These are phyloP conservation scores for Didymella exigua DNA, from an alignment of 2,329 filamentous ascomycete genomes.

Conservation along the genomic window DNA sequence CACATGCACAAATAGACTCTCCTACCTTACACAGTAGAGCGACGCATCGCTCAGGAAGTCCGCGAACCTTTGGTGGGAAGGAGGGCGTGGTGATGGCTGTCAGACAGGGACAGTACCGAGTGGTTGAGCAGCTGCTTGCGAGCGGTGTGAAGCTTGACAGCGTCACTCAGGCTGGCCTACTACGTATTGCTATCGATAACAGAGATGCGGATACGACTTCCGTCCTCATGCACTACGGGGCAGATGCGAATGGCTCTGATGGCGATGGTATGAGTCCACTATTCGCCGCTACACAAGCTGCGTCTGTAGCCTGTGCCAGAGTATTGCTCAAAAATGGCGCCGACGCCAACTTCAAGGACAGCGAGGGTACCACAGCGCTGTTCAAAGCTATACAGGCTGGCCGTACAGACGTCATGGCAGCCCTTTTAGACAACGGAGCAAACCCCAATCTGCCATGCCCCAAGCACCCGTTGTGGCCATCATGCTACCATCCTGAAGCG, in stretches of 20 bases:
- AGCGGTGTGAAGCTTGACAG: constrained; percentile 35
- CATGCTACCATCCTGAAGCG: constrained; percentile 63
- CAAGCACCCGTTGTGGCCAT: constrained; percentile 71
- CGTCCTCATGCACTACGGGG: constrained; percentile 37
- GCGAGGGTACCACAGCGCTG: constrained; percentile 66
- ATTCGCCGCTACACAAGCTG: constrained; percentile 32
- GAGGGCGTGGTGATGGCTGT: constrained; percentile 58
- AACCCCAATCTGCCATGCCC: constrained; percentile 72
- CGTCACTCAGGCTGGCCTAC: background rate
- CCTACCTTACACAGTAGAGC: background rate
- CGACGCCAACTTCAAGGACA: constrained; percentile 50
- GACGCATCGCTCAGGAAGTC: background rate
- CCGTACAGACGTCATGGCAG: constrained; percentile 62
- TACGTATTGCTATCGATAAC: background rate
- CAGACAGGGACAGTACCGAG: constrained; percentile 68
- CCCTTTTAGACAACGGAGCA: constrained; percentile 63
- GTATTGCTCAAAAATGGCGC: constrained; percentile 36
- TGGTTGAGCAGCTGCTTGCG: constrained; percentile 45
- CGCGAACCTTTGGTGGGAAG: constrained; percentile 36
- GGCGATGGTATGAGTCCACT: constrained; percentile 38
- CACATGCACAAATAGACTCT: background rate
- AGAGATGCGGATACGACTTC: constrained; percentile 24
- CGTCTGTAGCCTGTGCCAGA: constrained; percentile 54
- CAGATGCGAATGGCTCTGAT: constrained; percentile 38
- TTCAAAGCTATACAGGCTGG: constrained; percentile 65